These are phyloP conservation scores for Neurospora sp. DNA, from an alignment of 495 filamentous ascomycete genomes.

Conservation along the genomic window DNA sequence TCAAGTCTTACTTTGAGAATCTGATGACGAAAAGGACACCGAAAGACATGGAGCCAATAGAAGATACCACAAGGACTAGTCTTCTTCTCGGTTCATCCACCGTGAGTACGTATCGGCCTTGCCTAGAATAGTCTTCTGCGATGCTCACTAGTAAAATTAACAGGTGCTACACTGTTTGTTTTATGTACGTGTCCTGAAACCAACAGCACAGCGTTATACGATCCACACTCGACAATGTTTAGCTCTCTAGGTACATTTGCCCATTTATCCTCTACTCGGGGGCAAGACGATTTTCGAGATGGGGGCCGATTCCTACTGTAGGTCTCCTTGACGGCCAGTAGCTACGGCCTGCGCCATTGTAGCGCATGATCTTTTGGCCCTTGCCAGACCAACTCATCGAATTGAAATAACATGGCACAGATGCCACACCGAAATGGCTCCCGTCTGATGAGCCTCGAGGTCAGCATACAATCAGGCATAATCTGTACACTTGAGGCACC, in stretches of 20 bases:
- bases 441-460: neutral
- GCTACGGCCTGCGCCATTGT: neutral
- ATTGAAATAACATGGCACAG: neutral
- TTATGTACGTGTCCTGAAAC: neutral
- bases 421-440: neutral
- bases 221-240: neutral
- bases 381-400: neutral
- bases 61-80: neutral
- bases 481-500: too few species aligned
- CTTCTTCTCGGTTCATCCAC: neutral
- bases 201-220: neutral
- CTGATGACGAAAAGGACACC: neutral
- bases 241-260: too few species aligned
- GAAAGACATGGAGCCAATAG: neutral
- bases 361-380: neutral
- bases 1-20: neutral
- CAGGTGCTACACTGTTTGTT: neutral
- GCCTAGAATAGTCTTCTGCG: neutral
- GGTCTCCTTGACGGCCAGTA: neutral
- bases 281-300: neutral
- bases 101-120: neutral
- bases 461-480: too few species aligned
- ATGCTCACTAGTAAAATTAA: neutral
- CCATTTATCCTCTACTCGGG: neutral
- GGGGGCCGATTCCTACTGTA: neutral